Base-by-base conservation (phyloP, 2,329 filamentous ascomycete genomes). In the Chaetoscypha palmicola region DNA sequence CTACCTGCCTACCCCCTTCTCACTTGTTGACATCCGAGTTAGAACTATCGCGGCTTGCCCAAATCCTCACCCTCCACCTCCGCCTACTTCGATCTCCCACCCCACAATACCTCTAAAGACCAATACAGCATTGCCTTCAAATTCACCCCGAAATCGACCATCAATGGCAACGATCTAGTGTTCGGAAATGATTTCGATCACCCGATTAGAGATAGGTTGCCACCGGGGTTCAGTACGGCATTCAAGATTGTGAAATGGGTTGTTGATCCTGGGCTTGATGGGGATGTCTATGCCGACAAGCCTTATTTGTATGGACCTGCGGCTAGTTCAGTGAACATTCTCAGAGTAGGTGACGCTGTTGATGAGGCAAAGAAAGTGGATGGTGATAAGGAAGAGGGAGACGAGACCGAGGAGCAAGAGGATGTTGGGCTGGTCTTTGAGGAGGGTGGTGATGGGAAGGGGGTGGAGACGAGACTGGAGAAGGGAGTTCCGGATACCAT, bases 131-230 rank as follows among this genome's bases (percentile, higher is more conserved):
- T 97, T 57, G 74, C 78, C 23, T 83, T 95, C 60, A 75, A 77
- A 35, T 86, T 96, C 63, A 79, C 76, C 0, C 86, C 84, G n/a
- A 86, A 85, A 56, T 37, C 24, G 7, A 36, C 46, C 51, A 53
- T 53, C 43, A 49, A 36, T 43, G 55, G 50, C 11, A 50, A 62
- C 26, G 81, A 94, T 50, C 71, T 98, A 2, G 80, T 96, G 42
- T 95, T 95, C 57, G 92, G 91, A 32, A 97, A 97, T 63, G 89
- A 96, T 69, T 96, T 97, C 62, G 90, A 95, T 59, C 78, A 85
- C 39, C 87, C 92, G 0, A 92, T 98, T 55, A 78, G 88, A 22
- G 84, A 95, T 61, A 77, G 81, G 12, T 71, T 98, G 2, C 91
- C 92, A 0, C 86, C 87, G 0, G 89, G 91, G 0, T 94, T 95